Conservation (phyloP, 306 rosid species). For the Urtica urens region DNA sequence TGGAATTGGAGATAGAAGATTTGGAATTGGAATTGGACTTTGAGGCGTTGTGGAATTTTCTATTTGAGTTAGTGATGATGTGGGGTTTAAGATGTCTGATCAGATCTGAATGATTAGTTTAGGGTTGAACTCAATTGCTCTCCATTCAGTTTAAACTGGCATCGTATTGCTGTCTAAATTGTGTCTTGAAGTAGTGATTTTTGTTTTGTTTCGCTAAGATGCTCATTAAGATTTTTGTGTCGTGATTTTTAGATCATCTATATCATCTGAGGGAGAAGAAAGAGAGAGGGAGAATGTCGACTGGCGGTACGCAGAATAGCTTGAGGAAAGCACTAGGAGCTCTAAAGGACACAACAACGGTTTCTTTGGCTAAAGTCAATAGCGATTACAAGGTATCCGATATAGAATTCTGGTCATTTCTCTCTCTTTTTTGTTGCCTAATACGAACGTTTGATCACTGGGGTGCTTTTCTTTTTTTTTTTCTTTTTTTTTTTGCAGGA, state of each 20-base stretch:
- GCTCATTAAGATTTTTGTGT: slow-evolving; percentile 4
- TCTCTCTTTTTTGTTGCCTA: neutral
- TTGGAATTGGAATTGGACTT: neutral
- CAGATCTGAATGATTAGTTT: slow-evolving; percentile 39
- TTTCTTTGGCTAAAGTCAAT: slow-evolving; percentile 97
- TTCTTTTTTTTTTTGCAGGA: slow-evolving; percentile 70
- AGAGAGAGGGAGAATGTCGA: slow-evolving; percentile 55
- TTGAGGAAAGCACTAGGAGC: slow-evolving; percentile 92
- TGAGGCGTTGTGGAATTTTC: neutral
- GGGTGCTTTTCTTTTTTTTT: no score
- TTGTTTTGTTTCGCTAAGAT: slow-evolving; percentile 16
- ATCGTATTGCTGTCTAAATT: no score
- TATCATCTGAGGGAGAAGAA: slow-evolving; percentile 33
- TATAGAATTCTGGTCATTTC: no score
- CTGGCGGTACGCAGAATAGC: slow-evolving; percentile 77
- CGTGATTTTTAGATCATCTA: slow-evolving; percentile 10
- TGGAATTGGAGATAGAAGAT: neutral
- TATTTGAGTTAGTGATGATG: neutral
- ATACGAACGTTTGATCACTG: slow-evolving; percentile 3
- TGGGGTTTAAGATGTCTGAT: neutral
- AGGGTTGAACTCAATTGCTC: slow-evolving; percentile 2
- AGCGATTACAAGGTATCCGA: slow-evolving; percentile 84
- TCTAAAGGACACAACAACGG: slow-evolving; percentile 90
- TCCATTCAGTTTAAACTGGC: neutral
- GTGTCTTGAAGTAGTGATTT: slow-evolving; percentile 12